Base-by-base conservation (phyloP, 768 basidiomycete genomes). In the Paxillus involutus region DNA sequence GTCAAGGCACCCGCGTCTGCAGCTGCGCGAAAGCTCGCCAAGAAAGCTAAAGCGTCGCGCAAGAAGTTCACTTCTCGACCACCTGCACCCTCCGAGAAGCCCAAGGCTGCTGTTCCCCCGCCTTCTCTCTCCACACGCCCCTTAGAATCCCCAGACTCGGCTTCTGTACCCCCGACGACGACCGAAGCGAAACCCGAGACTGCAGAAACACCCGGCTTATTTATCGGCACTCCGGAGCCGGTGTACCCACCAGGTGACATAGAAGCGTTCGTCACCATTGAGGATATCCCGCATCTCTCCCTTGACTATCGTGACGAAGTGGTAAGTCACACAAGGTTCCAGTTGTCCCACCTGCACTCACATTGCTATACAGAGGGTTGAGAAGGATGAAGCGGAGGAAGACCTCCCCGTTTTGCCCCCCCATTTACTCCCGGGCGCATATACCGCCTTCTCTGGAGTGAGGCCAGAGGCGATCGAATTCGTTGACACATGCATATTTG, bases 221-320 rank as follows among this genome's bases (percentile, higher is more conserved):
- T 35, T 32, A 36, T n/a, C 14, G 43, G 24, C n/a, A 62, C 68
- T 30, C 60, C 70, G n/a, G 64, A 63, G 37, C 32, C 61, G 8
- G 36, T 53, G 47, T 57, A 58, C 49, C 59, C 59, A 2, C 26
- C 21, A 6, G 47, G 47, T 6, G 19, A 19, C 14, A 16, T 48
- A 14, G 56, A 57, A 9, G 63, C 47, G 6, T 77, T 75, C 36
- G 65, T 76, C 11, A 47, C 68, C 8, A 77, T 68, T 14, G 56
- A 63, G 6, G 68, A 73, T 2, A 77, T 77, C 42, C 74, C 74
- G 6, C 47, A 60, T 49, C 61, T 76, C 36, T 62, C 66, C 39
- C 67, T 76, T 14, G 65, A 70, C 51, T 30, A 37, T 14, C 46
- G 26, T 37, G n/a, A 35, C 44, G 41, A 50, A 46, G 10, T 45